Evolutionary conservation across 2,329 filamentous ascomycete species (phyloP).

Genomic region (Apiospora kogelbergensis): DNA sequence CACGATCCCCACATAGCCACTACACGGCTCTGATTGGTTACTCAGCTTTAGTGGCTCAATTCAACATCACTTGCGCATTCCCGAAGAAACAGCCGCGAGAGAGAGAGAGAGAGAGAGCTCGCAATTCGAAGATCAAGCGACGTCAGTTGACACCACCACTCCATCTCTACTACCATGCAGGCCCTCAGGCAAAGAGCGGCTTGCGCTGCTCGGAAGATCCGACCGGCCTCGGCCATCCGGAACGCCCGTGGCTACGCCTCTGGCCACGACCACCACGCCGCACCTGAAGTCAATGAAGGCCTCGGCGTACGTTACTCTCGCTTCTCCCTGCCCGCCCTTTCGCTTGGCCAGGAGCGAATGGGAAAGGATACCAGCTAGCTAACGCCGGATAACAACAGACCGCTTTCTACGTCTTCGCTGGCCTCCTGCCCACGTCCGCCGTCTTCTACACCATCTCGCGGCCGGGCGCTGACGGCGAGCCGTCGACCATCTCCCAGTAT

Average conservation of each 20-base stretch:
- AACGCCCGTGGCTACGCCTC: constrained; percentile 54
- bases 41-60: constrained; percentile 1
- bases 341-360: background rate
- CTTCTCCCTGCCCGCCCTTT: background rate
- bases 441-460: constrained; percentile 50
- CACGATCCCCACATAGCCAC: background rate
- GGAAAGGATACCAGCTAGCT: background rate
- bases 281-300: constrained; percentile 48
- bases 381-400: constrained; percentile 34
- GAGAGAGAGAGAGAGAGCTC: background rate
- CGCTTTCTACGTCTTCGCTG: constrained; percentile 48
- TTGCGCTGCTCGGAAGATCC: constrained; percentile 36
- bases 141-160: constrained; percentile 10
- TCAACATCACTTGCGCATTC: background rate
- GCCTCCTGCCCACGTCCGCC: constrained; percentile 43
- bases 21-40: background rate
- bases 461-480: constrained; percentile 49
- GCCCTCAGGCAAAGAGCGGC: constrained; percentile 45
- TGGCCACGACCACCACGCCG: constrained; percentile 44
- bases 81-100: background rate
- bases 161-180: constrained; percentile 25
- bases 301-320: constrained; percentile 50
- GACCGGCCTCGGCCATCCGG: constrained; percentile 32
- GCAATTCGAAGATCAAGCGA: background rate
- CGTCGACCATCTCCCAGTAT: constrained; percentile 45